Conservation (phyloP, 768 basidiomycete genomes). For the Dentipellis sp. region DNA sequence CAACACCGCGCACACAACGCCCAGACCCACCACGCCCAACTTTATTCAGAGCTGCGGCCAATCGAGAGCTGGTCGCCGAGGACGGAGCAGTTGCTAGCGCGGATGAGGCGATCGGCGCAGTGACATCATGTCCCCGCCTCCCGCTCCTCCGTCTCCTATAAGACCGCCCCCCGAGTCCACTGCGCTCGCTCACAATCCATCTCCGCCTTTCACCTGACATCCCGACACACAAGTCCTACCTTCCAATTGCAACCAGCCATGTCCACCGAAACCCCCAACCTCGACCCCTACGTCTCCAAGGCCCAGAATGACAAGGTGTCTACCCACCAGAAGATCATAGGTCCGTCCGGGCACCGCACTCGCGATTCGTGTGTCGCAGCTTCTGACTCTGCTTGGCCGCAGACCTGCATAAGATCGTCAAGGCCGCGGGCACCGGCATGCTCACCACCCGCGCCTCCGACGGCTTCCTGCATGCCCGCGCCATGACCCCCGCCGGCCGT, state of each 20-base stretch:
- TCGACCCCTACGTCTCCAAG: constrained; percentile 68
- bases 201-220: neutral
- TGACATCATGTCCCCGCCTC: neutral
- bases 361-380: neutral
- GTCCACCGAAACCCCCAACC: constrained; percentile 20
- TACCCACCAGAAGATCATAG: constrained; percentile 58
- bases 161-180: neutral
- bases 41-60: too few species aligned
- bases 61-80: too few species aligned
- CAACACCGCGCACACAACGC: too few species aligned
- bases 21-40: too few species aligned
- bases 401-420: constrained; percentile 61
- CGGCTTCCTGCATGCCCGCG: constrained; percentile 69
- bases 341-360: constrained; percentile 21
- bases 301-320: constrained; percentile 50
- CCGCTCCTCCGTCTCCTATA: neutral
- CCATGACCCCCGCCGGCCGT: constrained; percentile 73
- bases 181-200: neutral
- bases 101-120: neutral
- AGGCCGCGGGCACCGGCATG: constrained; percentile 61
- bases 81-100: too few species aligned
- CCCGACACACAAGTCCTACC: too few species aligned
- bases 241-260: neutral
- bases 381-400: neutral
- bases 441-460: constrained; percentile 61